A percentile compares a stretch with the other conserved stretches of the same genome.
phyloP scores from a whole-genome alignment of 2,329 filamentous ascomycete species.

The Fusarium sp. region DNA sequence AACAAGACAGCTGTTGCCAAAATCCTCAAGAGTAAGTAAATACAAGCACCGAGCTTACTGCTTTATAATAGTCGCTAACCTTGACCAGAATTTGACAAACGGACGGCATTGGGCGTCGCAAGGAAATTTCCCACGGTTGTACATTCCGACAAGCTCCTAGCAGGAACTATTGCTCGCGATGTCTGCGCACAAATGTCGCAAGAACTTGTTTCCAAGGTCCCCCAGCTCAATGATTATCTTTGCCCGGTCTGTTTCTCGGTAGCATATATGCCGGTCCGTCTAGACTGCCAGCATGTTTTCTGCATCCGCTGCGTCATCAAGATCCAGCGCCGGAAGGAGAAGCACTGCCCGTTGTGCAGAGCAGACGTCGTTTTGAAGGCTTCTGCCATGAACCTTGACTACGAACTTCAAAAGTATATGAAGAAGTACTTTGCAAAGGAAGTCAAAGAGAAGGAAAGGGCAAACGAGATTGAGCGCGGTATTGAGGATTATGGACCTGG shows the following conservation, averaged over 20 bases:
- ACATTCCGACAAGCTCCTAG: slow-evolving; percentile 70
- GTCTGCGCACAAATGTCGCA: slow-evolving; percentile 80
- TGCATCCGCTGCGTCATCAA: slow-evolving; percentile 87
- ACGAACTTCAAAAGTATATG: slow-evolving; percentile 74
- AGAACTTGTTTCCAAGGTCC: slow-evolving; percentile 78
- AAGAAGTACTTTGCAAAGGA: slow-evolving; percentile 81
- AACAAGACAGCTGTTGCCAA: slow-evolving; percentile 83
- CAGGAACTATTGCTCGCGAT: slow-evolving; percentile 77
- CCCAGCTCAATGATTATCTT: slow-evolving; percentile 85
- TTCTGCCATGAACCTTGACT: slow-evolving; percentile 77
- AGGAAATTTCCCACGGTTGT: slow-evolving; percentile 71
- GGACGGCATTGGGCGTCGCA: slow-evolving; percentile 78
- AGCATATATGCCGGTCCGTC: slow-evolving; percentile 83
- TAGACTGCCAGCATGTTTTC: slow-evolving; percentile 81
- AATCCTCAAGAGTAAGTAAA: slow-evolving; percentile 80
- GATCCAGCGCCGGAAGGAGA: slow-evolving; percentile 77
- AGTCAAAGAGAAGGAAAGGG: slow-evolving; percentile 73
- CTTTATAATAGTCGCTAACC: slow-evolving; percentile 22
- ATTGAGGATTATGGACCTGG: slow-evolving; percentile 77
- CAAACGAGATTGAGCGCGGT: slow-evolving; percentile 81
- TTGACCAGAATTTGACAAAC: slow-evolving; percentile 84
- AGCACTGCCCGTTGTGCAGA: slow-evolving; percentile 81
- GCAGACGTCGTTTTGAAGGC: slow-evolving; percentile 77
- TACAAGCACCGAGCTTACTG: neutral
- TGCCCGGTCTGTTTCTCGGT: slow-evolving; percentile 85